These are phyloP conservation scores for Aphanomyces euteiches DNA, from an alignment of 352 stramenopile species.

Conservation along the genomic window DNA sequence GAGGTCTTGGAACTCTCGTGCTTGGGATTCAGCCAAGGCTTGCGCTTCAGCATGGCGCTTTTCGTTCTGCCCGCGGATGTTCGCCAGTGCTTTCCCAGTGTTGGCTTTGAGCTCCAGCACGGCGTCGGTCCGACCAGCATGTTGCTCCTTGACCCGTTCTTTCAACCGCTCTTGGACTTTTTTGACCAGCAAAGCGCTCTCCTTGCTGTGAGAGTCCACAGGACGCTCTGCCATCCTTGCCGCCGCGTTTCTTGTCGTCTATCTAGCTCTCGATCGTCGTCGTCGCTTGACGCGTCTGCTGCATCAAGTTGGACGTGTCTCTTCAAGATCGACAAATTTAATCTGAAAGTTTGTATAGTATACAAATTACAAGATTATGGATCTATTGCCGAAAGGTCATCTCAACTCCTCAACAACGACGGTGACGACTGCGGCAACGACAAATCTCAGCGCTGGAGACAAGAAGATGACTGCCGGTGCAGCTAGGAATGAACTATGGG, in stretches of 20 bases:
- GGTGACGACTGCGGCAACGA: too few relatives aligned
- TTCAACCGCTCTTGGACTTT: conserved; percentile 43
- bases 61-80: conserved; percentile 49
- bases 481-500: conserved; percentile 14
- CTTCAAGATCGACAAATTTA: not conserved
- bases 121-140: conserved; percentile 43
- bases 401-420: not conserved
- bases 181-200: not conserved
- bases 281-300: not conserved
- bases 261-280: not conserved
- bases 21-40: conserved; percentile 38
- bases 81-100: conserved; percentile 45
- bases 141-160: conserved; percentile 46
- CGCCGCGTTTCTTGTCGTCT: not conserved
- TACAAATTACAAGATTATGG: not conserved
- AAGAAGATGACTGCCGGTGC: not conserved
- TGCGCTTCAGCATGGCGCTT: conserved; percentile 34
- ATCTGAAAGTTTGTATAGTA: not conserved
- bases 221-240: not conserved
- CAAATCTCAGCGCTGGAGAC: not conserved
- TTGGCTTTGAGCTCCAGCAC: conserved; percentile 59
- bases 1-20: conserved; percentile 46
- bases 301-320: not conserved
- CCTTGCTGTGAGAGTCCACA: not conserved
- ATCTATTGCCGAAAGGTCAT: conserved; percentile 10